Conservation (phyloP, 192 early-diverging fungal genomes). For the Rhizophlyctis rosea region DNA sequence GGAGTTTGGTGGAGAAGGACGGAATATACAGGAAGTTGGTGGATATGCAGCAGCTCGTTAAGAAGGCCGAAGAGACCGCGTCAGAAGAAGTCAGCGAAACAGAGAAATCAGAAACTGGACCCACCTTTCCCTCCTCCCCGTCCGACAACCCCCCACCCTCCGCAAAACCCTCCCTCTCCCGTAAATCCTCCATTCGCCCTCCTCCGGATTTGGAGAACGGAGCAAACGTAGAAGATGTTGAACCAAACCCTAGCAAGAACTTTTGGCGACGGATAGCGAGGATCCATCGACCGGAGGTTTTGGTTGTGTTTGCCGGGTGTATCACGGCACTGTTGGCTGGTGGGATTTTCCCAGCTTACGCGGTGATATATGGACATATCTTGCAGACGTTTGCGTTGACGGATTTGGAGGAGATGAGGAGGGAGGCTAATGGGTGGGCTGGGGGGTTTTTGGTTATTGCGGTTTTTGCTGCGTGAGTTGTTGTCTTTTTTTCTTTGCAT, state of each 20-base stretch:
- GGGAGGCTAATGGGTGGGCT: slow-evolving; percentile 46
- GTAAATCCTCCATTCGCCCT: background rate
- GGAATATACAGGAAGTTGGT: slow-evolving; percentile 65
- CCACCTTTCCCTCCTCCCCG: background rate
- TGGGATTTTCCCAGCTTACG: slow-evolving; percentile 20
- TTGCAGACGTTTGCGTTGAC: slow-evolving; percentile 12
- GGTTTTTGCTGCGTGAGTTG: slow-evolving; percentile 50
- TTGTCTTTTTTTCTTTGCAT: too few relatives aligned
- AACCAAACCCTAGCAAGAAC: background rate
- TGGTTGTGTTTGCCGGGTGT: background rate
- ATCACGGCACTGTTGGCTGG: slow-evolving; percentile 4
- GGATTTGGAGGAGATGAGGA: slow-evolving; percentile 49
- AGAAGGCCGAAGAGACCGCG: slow-evolving; percentile 60
- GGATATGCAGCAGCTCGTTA: slow-evolving; percentile 45
- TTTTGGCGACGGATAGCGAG: slow-evolving; percentile 9
- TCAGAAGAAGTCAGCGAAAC: slow-evolving; percentile 65
- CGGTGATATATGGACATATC: slow-evolving; percentile 15
- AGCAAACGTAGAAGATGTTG: slow-evolving; percentile 9
- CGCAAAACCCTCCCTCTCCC: background rate
- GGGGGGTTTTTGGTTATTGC: slow-evolving; percentile 59
- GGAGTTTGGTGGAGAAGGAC: slow-evolving; percentile 49
- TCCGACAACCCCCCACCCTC: background rate
- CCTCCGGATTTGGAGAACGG: background rate
- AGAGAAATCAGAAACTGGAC: slow-evolving; percentile 22
- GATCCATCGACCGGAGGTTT: slow-evolving; percentile 11